phyloP scores from a whole-genome alignment of 1,284 basidiomycete genomes.

The Thecaphora thlaspeos region DNA sequence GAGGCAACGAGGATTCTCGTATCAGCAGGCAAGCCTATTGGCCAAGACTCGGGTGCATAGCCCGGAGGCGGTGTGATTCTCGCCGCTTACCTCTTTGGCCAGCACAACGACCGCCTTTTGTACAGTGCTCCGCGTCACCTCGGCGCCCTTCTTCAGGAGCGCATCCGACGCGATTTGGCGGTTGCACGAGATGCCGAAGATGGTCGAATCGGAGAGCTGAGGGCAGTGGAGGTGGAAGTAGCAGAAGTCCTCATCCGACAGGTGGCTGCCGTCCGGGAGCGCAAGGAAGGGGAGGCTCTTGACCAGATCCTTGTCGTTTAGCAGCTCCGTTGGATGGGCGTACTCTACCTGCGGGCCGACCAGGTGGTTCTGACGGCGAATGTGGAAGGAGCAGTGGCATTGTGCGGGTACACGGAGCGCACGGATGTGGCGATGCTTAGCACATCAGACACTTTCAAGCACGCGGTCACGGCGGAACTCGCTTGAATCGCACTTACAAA shows the following conservation, averaged over 20 bases:
- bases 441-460: too few relatives aligned
- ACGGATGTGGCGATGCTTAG: too few relatives aligned
- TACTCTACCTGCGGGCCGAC: slow-evolving; percentile 56
- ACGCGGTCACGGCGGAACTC: neutral
- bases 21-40: too few relatives aligned
- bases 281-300: slow-evolving; percentile 86
- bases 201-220: slow-evolving; percentile 30
- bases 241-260: slow-evolving; percentile 91
- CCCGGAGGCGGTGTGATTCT: too few relatives aligned
- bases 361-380: slow-evolving; percentile 50
- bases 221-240: slow-evolving; percentile 77
- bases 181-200: slow-evolving; percentile 65
- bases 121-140: slow-evolving; percentile 91
- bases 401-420: too few relatives aligned
- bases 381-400: too few relatives aligned
- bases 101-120: slow-evolving; percentile 97
- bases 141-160: slow-evolving; percentile 76
- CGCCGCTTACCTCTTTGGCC: slow-evolving; percentile 63
- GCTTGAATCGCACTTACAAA: slow-evolving; percentile 24
- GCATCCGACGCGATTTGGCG: slow-evolving; percentile 84
- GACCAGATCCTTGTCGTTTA: slow-evolving; percentile 48
- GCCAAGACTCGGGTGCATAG: neutral
- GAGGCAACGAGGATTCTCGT: too few relatives aligned
- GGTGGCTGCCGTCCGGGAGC: slow-evolving; percentile 91
- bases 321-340: slow-evolving; percentile 41